Evolutionary conservation across 371 early-diverging fungal genomes (phyloP), one percentile per base, ranked within the genome.

Genomic region (Polyrhizophydium stewartii): DNA sequence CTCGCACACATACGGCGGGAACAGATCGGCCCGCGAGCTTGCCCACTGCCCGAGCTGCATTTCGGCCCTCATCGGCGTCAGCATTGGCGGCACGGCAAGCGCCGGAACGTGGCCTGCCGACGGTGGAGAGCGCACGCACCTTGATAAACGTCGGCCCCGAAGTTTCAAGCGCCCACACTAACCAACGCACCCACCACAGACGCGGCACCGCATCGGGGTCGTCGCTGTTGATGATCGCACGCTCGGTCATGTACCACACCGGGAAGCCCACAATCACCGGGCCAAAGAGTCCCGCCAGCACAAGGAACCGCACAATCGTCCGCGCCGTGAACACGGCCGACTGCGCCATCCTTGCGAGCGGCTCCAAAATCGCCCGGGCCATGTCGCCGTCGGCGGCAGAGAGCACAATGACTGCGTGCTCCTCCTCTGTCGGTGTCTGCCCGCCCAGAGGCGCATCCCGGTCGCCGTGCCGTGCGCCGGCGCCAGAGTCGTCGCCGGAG

Each of bases 91-190:
- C n/a, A n/a, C n/a, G n/a, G n/a, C n/a, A n/a, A n/a, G n/a, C n/a
- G n/a, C n/a, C n/a, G n/a, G n/a, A n/a, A n/a, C n/a, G n/a, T n/a
- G n/a, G n/a, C n/a, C n/a, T n/a, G n/a, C n/a, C n/a, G n/a, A n/a
- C n/a, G n/a, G n/a, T n/a, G n/a, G n/a, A n/a, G n/a, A n/a, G n/a
- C n/a, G 12, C 1, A 30, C 37, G 3, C 24, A 62, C 68, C 66
- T 96, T 96, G 65, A 96, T 93, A 70, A 95, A 93, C 2, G 97
- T 91, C 19, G 96, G 92, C 0, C 97, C 97, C 9, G 91, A 91
- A 43, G 76, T 53, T 61, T 92, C 91, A 88, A 93, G 88, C 58
- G 90, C 85, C 51, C 67, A 73, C 46, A 89, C 85, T 24, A 94
- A 52, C 19, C 89, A 81, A 43, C 82, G 74, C 69, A 89, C 90